These are phyloP conservation scores for Crataegus laevigata DNA, from an alignment of 306 rosid species.

Conservation along the genomic window DNA sequence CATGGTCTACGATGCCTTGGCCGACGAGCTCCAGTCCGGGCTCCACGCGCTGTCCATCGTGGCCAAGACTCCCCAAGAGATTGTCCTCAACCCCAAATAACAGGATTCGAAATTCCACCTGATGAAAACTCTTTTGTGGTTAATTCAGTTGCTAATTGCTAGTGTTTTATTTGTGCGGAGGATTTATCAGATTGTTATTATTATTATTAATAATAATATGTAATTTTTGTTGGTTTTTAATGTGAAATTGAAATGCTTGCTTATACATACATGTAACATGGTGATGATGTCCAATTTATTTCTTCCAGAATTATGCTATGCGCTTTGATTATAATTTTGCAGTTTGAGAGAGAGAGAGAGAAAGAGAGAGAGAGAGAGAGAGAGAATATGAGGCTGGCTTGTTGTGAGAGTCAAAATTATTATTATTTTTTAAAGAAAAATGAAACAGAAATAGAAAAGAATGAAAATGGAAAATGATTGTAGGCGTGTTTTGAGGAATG, in stretches of 20 bases:
- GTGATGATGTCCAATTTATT: not conserved
- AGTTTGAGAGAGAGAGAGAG: too few relatives aligned
- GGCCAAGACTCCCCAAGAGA: conserved; percentile 49
- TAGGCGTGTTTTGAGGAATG: conserved; percentile 16
- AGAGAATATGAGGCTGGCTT: not conserved
- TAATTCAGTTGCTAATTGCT: too few relatives aligned
- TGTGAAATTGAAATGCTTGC: too few relatives aligned
- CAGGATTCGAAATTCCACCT: too few relatives aligned
- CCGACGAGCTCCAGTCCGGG: conserved; percentile 56
- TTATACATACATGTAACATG: too few relatives aligned
- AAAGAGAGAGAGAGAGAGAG: too few relatives aligned
- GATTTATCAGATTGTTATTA: too few relatives aligned
- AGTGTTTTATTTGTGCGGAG: too few relatives aligned
- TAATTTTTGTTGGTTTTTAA: too few relatives aligned
- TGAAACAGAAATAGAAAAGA: not conserved
- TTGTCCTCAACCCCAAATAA: not conserved
- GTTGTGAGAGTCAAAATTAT: not conserved
- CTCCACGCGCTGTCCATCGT: conserved; percentile 57
- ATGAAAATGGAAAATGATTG: conserved; percentile 8
- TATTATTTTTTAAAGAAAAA: not conserved
- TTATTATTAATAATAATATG: too few relatives aligned
- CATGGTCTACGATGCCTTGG: conserved; percentile 46
- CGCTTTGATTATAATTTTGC: not conserved
- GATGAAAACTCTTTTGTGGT: too few relatives aligned
- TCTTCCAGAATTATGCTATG: not conserved